Conservation (phyloP, 2,329 filamentous ascomycete species). For the Pseudogymnoascus pannorum region DNA sequence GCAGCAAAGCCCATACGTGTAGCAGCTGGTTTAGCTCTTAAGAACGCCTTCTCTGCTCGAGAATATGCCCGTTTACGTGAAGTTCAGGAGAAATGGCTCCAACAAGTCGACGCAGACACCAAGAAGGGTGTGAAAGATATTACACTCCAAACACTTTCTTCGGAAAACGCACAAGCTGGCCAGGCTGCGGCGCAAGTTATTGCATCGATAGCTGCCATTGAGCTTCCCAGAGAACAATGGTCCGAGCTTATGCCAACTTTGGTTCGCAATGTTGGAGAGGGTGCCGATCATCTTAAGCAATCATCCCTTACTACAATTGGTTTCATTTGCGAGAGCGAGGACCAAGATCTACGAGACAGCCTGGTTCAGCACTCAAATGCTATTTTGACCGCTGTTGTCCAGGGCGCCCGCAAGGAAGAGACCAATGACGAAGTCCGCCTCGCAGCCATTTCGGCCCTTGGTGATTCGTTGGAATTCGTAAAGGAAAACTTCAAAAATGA, state of each 20-base stretch:
- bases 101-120: constrained; percentile 70
- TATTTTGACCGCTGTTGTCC: constrained; percentile 94
- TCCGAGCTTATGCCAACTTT: constrained; percentile 79
- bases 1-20: constrained; percentile 78
- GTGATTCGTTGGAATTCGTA: constrained; percentile 96
- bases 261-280: constrained; percentile 87
- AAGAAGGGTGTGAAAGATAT: constrained; percentile 85
- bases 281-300: constrained; percentile 84
- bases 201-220: constrained; percentile 87
- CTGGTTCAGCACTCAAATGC: constrained; percentile 87
- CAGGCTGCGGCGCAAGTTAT: constrained; percentile 91
- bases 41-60: constrained; percentile 95
- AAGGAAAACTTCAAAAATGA: constrained; percentile 98
- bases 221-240: constrained; percentile 91
- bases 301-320: constrained; percentile 92
- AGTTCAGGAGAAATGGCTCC: constrained; percentile 88
- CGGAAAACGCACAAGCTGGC: constrained; percentile 73
- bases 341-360: constrained; percentile 73
- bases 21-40: constrained; percentile 90
- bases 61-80: constrained; percentile 81
- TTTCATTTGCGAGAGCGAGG: constrained; percentile 95
- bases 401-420: constrained; percentile 96
- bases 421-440: constrained; percentile 82
- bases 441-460: constrained; percentile 86
- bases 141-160: constrained; percentile 79